Conservation (phyloP, 2,329 filamentous ascomycete species). For the Aspergillus neoniger region DNA sequence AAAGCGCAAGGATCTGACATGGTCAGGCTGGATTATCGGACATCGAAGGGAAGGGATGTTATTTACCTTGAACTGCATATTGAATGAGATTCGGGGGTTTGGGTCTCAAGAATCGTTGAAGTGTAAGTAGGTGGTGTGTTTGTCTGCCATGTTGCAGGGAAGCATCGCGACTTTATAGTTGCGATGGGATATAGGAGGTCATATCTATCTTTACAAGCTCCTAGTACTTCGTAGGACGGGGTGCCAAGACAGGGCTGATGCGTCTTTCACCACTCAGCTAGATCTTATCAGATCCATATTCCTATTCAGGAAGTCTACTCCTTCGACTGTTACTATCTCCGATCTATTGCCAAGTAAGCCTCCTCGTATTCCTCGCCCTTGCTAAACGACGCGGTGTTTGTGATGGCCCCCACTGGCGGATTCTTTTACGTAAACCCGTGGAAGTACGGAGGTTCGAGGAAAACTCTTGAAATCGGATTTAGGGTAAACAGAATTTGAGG, state of each 20-base stretch:
- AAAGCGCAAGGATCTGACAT: neutral
- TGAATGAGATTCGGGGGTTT: neutral
- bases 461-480: neutral
- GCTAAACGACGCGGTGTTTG: neutral
- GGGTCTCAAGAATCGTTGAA: neutral
- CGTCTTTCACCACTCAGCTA: neutral
- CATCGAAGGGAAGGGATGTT: neutral
- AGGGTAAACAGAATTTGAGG: too few species aligned
- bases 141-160: neutral
- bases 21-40: neutral
- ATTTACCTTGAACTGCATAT: constrained; percentile 1
- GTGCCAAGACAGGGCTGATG: neutral
- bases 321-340: neutral
- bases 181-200: neutral
- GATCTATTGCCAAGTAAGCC: neutral
- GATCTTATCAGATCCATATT: constrained; percentile 11
- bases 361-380: neutral
- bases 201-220: neutral
- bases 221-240: neutral
- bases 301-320: neutral
- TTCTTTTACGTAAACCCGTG: neutral
- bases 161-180: neutral
- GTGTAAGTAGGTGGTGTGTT: neutral
- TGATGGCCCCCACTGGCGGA: neutral
- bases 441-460: neutral